These are phyloP conservation scores for Ganoderma lucidum DNA, from an alignment of 1,284 basidiomycete species.

Conservation along the genomic window DNA sequence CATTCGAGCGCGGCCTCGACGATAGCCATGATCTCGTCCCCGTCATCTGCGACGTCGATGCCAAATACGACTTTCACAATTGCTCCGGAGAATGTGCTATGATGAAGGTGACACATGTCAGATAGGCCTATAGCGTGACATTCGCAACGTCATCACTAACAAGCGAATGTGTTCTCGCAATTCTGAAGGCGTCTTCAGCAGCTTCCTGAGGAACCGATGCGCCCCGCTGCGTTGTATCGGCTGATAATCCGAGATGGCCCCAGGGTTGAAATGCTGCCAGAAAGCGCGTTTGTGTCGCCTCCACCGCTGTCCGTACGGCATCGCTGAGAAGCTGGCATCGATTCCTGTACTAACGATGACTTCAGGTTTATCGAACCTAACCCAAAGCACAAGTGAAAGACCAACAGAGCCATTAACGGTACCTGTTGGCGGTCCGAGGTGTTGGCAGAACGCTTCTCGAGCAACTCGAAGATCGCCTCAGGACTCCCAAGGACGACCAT, in stretches of 20 bases:
- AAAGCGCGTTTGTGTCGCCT: slow-evolving; percentile 21
- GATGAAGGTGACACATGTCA: background rate
- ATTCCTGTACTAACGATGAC: slow-evolving; percentile 5
- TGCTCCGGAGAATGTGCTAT: slow-evolving; percentile 15
- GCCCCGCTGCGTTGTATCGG: background rate
- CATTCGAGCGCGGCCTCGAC: slow-evolving; percentile 9
- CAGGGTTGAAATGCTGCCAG: slow-evolving; percentile 22
- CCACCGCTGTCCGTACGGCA: slow-evolving; percentile 24
- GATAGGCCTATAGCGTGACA: too few species aligned
- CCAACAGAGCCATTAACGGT: background rate
- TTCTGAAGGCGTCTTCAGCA: slow-evolving; percentile 4
- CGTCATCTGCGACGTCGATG: slow-evolving; percentile 17
- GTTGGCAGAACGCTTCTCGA: slow-evolving; percentile 3
- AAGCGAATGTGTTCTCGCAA: slow-evolving; percentile 12
- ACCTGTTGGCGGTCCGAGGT: background rate
- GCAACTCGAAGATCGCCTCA: background rate
- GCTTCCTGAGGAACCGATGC: slow-evolving; percentile 12
- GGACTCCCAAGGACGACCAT: slow-evolving; percentile 1
- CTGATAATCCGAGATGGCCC: slow-evolving; percentile 3
- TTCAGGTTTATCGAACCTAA: background rate
- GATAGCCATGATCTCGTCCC: slow-evolving; percentile 5
- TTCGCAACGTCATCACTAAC: background rate
- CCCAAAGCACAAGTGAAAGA: background rate
- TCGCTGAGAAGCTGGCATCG: slow-evolving; percentile 5
- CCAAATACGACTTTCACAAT: slow-evolving; percentile 23